These are phyloP conservation scores for Wickerhamiella qilinensis DNA, from an alignment of 805 yeast genomes.

Conservation along the genomic window DNA sequence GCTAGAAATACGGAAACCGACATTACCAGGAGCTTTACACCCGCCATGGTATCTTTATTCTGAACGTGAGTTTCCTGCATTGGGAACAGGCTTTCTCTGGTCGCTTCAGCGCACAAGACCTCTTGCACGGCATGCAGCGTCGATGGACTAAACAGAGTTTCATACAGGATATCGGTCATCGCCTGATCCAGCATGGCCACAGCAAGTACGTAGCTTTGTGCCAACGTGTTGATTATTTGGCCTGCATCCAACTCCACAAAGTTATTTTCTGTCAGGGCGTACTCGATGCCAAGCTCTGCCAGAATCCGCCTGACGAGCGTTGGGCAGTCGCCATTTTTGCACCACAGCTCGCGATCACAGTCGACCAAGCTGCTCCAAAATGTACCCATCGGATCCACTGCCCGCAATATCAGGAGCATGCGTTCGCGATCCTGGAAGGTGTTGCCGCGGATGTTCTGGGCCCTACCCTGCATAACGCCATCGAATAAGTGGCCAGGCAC, in stretches of 20 bases:
- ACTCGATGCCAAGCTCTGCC: slow-evolving; percentile 2
- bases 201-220: slow-evolving; percentile 1
- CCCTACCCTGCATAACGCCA: slow-evolving; percentile 1
- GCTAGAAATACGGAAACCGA: slow-evolving; percentile 10
- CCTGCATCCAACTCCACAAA: slow-evolving; percentile 1
- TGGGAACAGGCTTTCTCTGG: too few relatives aligned
- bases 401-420: slow-evolving; percentile 2
- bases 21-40: slow-evolving; percentile 9
- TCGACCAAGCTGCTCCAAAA: slow-evolving; percentile 2
- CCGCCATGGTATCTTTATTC: slow-evolving; percentile 4
- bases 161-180: slow-evolving; percentile 1
- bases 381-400: slow-evolving; percentile 4
- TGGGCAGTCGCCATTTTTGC: slow-evolving; percentile 1
- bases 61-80: neutral
- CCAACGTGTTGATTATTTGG: slow-evolving; percentile 1
- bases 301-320: neutral
- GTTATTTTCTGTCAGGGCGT: neutral
- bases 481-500: slow-evolving; percentile 1
- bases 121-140: slow-evolving; percentile 1
- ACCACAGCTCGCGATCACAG: neutral
- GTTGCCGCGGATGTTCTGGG: slow-evolving; percentile 3
- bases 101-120: neutral
- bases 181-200: neutral
- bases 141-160: slow-evolving; percentile 6
- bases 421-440: slow-evolving; percentile 4